A percentile compares a stretch with the other conserved stretches of the same genome.
Conservation (phyloP, 768 basidiomycete genomes). For the Candolleomyces efflorescens region DNA sequence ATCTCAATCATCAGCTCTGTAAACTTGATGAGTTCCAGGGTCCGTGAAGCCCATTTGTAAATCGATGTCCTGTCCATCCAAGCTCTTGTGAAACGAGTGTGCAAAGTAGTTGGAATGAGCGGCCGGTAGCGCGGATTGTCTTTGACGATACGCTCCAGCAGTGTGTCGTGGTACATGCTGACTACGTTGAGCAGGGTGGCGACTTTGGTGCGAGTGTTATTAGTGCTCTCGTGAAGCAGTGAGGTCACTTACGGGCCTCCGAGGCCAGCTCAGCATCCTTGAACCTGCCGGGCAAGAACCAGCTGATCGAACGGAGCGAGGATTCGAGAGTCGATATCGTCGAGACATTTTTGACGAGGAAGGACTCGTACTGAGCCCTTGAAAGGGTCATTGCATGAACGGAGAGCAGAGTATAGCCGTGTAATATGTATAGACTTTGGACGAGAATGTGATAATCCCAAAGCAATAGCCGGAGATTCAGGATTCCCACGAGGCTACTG, state of each 20-base stretch:
- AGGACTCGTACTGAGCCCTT: constrained; percentile 72
- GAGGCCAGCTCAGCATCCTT: constrained; percentile 96
- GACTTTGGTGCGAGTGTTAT: constrained; percentile 45
- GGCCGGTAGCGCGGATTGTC: constrained; percentile 67
- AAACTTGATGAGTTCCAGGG: constrained; percentile 74
- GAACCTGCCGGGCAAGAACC: constrained; percentile 95
- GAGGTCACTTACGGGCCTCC: constrained; percentile 74
- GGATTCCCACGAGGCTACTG: constrained; percentile 12
- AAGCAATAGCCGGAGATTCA: constrained; percentile 15
- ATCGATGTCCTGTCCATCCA: constrained; percentile 67
- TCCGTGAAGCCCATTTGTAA: constrained; percentile 79
- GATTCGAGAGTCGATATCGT: constrained; percentile 88
- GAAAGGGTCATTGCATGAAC: constrained; percentile 51
- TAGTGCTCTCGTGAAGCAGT: constrained; percentile 8
- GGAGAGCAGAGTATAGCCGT: constrained; percentile 7
- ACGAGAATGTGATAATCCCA: constrained; percentile 18
- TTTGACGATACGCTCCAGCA: constrained; percentile 67
- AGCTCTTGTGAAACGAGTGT: constrained; percentile 86
- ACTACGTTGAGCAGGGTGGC: constrained; percentile 83
- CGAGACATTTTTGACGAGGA: constrained; percentile 80
- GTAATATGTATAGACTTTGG: neutral
- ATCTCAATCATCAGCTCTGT: constrained; percentile 88
- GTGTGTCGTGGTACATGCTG: constrained; percentile 92
- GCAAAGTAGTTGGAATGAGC: constrained; percentile 70
- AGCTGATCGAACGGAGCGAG: constrained; percentile 83